Percentiles rank a stretch among this genome's conserved stretches.
Evolutionary conservation across 495 filamentous ascomycete genomes (phyloP).

Genomic region (Paragyromitra xinjiangensis): DNA sequence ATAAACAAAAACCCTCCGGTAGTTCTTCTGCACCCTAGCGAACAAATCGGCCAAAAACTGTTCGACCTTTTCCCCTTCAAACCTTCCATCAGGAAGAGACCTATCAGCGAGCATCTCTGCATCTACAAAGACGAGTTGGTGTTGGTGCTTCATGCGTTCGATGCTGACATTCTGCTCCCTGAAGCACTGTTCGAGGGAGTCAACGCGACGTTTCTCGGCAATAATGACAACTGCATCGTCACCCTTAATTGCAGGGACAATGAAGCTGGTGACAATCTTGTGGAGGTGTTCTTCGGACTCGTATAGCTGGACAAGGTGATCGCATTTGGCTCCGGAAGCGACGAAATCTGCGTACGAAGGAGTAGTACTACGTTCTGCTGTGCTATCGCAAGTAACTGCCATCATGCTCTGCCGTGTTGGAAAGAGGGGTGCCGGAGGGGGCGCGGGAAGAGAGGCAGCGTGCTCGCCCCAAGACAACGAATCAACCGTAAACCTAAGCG

Average conservation of each 20-base stretch:
- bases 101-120: constrained; percentile 53
- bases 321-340: constrained; percentile 32
- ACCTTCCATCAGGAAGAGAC: constrained; percentile 39
- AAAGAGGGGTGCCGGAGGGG: constrained; percentile 49
- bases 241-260: constrained; percentile 49
- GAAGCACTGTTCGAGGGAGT: constrained; percentile 51
- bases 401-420: constrained; percentile 43
- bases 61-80: constrained; percentile 43
- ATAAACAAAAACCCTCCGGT: constrained; percentile 53
- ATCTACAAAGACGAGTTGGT: constrained; percentile 54
- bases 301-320: constrained; percentile 57
- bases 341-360: constrained; percentile 38
- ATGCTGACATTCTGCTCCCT: constrained; percentile 47
- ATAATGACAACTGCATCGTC: constrained; percentile 55
- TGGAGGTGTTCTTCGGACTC: constrained; percentile 53
- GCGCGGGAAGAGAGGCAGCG: constrained; percentile 43
- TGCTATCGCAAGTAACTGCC: constrained; percentile 50
- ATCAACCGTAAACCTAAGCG: constrained; percentile 50
- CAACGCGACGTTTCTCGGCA: constrained; percentile 50
- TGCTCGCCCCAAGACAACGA: constrained; percentile 49
- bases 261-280: constrained; percentile 52
- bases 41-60: constrained; percentile 51
- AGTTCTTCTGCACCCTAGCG: constrained; percentile 48
- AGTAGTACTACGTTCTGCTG: constrained; percentile 31
- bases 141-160: constrained; percentile 47